Evolutionary conservation across 2,329 filamentous ascomycete genomes (phyloP).

Genomic region (Gaeumannomyces sp.): DNA sequence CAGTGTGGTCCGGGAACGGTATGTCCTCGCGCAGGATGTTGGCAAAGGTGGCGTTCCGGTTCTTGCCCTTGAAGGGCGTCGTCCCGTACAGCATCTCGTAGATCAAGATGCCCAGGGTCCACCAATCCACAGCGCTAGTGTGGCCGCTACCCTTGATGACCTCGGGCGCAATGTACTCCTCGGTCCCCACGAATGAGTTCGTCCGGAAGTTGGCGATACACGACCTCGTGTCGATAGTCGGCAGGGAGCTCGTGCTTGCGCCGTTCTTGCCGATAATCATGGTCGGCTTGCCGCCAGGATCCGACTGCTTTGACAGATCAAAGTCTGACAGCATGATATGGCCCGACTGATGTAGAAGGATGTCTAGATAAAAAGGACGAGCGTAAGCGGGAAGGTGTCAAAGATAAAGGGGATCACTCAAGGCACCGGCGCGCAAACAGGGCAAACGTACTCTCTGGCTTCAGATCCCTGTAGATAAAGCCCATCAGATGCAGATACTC

Average conservation of each 20-base stretch:
- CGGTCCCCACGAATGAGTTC: constrained; percentile 96
- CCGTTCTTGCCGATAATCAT: constrained; percentile 95
- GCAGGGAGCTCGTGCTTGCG: constrained; percentile 76
- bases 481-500: constrained; percentile 99
- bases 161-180: constrained; percentile 98
- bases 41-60: constrained; percentile 94
- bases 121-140: constrained; percentile 98
- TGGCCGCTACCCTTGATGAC: constrained; percentile 98
- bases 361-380: constrained; percentile 53
- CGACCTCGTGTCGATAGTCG: constrained; percentile 97
- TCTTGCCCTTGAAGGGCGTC: constrained; percentile 99
- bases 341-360: constrained; percentile 95
- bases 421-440: not conserved
- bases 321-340: constrained; percentile 99
- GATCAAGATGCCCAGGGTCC: constrained; percentile 93
- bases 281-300: constrained; percentile 88
- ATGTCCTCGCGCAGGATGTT: constrained; percentile 96
- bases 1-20: constrained; percentile 84
- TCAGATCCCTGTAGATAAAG: constrained; percentile 96
- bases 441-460: constrained; percentile 82
- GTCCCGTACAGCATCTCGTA: constrained; percentile 99
- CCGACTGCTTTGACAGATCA: constrained; percentile 95
- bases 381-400: not conserved
- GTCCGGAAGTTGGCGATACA: constrained; percentile 98
- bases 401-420: not conserved